Conservation (phyloP, 371 early-diverging fungal species). For the Mucor circinelloides region DNA sequence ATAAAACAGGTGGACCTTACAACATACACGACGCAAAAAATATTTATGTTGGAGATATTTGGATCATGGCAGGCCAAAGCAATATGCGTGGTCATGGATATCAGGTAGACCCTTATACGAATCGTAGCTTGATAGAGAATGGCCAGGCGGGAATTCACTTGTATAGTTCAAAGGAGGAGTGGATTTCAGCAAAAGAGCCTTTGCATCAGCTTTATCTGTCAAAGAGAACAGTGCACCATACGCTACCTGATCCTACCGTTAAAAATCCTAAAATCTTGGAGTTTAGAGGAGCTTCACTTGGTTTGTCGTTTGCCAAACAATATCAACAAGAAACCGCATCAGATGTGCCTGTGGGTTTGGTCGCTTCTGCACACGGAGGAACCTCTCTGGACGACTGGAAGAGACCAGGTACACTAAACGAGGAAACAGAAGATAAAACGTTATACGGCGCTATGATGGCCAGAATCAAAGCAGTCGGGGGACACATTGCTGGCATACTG, state of each 20-base stretch:
- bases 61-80: slow-evolving; percentile 54
- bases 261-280: slow-evolving; percentile 22
- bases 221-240: slow-evolving; percentile 34
- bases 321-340: slow-evolving; percentile 15
- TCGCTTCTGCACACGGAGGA: slow-evolving; percentile 50
- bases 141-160: slow-evolving; percentile 14
- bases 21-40: slow-evolving; percentile 16
- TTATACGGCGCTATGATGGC: slow-evolving; percentile 48
- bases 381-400: slow-evolving; percentile 35
- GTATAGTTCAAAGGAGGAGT: slow-evolving; percentile 39
- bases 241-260: slow-evolving; percentile 43
- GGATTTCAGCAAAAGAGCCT: slow-evolving; percentile 35
- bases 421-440: slow-evolving; percentile 10
- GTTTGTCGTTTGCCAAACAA: slow-evolving; percentile 28
- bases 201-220: slow-evolving; percentile 32
- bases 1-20: slow-evolving; percentile 41
- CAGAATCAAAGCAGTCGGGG: slow-evolving; percentile 20
- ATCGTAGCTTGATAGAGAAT: neutral
- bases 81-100: slow-evolving; percentile 53
- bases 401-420: slow-evolving; percentile 2
- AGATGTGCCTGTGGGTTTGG: slow-evolving; percentile 37
- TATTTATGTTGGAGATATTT: slow-evolving; percentile 47
- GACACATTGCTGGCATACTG: slow-evolving; percentile 33
- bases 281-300: slow-evolving; percentile 38
- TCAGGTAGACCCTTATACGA: slow-evolving; percentile 14